phyloP scores from a whole-genome alignment of 2,329 filamentous ascomycete species.

The Colletotrichum chlorophyti region DNA sequence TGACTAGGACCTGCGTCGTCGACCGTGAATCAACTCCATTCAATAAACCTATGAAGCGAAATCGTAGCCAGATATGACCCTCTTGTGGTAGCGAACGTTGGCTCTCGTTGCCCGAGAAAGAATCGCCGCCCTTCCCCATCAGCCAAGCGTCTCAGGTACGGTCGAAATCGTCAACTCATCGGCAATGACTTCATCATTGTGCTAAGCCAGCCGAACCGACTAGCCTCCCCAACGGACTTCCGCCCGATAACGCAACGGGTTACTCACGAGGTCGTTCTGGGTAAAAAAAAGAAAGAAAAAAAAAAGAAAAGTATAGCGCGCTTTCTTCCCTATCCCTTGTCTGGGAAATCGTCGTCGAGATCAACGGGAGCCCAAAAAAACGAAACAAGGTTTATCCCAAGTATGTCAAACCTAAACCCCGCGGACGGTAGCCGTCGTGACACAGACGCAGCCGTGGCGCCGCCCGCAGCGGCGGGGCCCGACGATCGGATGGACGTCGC shows the following conservation, averaged over 20 bases:
- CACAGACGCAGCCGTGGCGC: not conserved
- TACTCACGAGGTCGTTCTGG: too few relatives aligned
- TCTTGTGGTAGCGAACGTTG: too few relatives aligned
- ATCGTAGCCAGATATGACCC: too few relatives aligned
- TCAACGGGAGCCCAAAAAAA: not conserved
- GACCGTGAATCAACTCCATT: too few relatives aligned
- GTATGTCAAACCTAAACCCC: conserved; percentile 8
- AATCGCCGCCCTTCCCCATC: too few relatives aligned
- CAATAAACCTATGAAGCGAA: too few relatives aligned
- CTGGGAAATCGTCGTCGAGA: not conserved
- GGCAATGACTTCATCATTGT: conserved; percentile 10
- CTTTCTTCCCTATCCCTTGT: not conserved
- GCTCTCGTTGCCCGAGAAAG: too few relatives aligned
- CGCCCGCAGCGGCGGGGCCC: not conserved
- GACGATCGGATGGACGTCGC: not conserved
- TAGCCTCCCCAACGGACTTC: conserved; percentile 14
- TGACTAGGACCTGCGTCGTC: too few relatives aligned
- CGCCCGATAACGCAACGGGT: conserved; percentile 9
- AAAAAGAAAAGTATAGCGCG: not conserved
- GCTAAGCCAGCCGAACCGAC: not conserved
- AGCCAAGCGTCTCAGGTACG: too few relatives aligned
- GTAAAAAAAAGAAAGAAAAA: not conserved
- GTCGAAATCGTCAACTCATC: not conserved
- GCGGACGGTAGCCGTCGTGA: not conserved
- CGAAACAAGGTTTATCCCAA: not conserved